A percentile compares a stretch with the other conserved stretches of the same genome.
These are phyloP conservation scores for Eragrostis nindensis DNA, from an alignment of 176 grass and related monocot species.

Conservation along the genomic window DNA sequence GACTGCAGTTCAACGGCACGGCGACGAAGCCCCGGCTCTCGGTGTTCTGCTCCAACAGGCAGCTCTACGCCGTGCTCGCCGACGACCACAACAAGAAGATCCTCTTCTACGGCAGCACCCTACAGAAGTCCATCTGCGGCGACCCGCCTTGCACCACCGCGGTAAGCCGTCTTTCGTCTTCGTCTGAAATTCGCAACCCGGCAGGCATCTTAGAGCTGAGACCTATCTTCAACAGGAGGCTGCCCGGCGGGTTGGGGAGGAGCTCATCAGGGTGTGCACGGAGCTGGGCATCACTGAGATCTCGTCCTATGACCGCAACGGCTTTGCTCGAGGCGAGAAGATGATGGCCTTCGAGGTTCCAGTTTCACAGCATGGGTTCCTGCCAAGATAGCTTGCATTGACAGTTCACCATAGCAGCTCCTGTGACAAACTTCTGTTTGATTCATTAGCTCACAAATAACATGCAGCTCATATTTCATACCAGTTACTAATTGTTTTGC, in stretches of 20 bases:
- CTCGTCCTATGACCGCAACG: slow-evolving; percentile 87
- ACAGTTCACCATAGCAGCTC: background rate
- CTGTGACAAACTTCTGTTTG: background rate
- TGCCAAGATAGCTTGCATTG: slow-evolving; percentile 53
- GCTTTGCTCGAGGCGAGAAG: slow-evolving; percentile 83
- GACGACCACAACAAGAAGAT: slow-evolving; percentile 87
- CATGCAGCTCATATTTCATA: background rate
- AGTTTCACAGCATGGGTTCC: slow-evolving; percentile 69
- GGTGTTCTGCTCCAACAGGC: slow-evolving; percentile 83
- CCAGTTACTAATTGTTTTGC: background rate
- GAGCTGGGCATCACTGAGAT: slow-evolving; percentile 72
- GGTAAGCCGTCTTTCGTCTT: slow-evolving; percentile 34
- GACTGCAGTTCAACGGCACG: slow-evolving; percentile 77
- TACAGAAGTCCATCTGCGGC: slow-evolving; percentile 74
- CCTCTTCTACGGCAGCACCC: slow-evolving; percentile 83
- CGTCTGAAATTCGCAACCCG: background rate
- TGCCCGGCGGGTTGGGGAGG: slow-evolving; percentile 73
- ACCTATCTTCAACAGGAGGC: slow-evolving; percentile 60
- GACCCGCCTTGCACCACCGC: slow-evolving; percentile 50
- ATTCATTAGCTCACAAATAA: too few relatives aligned
- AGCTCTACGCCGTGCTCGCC: slow-evolving; percentile 86
- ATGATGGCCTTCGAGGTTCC: slow-evolving; percentile 77
- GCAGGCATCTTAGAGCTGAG: background rate
- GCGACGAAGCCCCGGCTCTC: slow-evolving; percentile 77
- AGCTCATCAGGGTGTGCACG: slow-evolving; percentile 63